phyloP scores from a whole-genome alignment of 306 rosid species.

The Aeschynomene evenia region DNA sequence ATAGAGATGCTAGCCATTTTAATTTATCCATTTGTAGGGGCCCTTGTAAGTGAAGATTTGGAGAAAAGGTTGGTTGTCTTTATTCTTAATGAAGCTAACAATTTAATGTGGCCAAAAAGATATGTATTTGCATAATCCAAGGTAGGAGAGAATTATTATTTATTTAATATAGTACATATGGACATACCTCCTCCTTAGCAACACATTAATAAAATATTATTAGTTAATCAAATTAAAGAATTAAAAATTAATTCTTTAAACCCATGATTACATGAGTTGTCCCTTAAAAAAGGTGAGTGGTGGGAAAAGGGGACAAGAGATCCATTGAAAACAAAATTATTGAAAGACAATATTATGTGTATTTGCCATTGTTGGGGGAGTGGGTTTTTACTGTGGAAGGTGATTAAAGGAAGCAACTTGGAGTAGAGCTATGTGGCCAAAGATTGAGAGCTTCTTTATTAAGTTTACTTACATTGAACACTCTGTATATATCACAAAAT shows the following conservation, averaged over 20 bases:
- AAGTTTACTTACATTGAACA: neutral
- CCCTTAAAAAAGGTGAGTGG: constrained; percentile 28
- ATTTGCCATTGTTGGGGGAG: constrained; percentile 46
- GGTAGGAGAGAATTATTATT: neutral
- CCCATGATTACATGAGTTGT: constrained; percentile 17
- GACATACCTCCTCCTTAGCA: constrained; percentile 34
- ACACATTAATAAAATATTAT: constrained; percentile 28
- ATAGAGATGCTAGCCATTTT: neutral
- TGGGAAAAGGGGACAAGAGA: constrained; percentile 35
- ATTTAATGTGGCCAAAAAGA: constrained; percentile 34
- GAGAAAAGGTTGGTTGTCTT: constrained; percentile 59
- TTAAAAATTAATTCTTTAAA: constrained; percentile 3
- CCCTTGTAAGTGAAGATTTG: constrained; percentile 48
- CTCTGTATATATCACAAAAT: neutral
- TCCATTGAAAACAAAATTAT: constrained; percentile 27
- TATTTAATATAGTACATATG: no score
- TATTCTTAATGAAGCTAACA: constrained; percentile 27
- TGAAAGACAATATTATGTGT: constrained; percentile 49
- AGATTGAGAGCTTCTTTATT: neutral
- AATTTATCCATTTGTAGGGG: neutral
- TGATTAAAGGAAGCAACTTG: constrained; percentile 16
- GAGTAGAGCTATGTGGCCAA: neutral
- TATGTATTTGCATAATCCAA: constrained; percentile 18
- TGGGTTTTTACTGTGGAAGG: constrained; percentile 31
- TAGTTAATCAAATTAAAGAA: neutral